Conservation (phyloP, 139 green algal species). For the Chlamydomonas sp. region DNA sequence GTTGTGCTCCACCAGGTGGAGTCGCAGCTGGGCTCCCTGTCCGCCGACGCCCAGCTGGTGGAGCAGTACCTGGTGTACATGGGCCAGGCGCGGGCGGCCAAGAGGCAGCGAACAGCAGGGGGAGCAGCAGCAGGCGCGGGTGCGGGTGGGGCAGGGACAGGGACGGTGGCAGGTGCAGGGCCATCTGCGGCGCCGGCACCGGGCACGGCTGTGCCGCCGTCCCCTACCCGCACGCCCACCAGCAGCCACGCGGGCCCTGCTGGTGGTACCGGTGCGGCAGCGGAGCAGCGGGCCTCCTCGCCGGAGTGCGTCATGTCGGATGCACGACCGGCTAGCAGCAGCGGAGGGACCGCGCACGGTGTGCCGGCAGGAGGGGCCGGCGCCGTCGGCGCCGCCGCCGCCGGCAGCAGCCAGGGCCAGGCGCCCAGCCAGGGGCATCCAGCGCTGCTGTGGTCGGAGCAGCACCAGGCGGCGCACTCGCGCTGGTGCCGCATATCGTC, state of each 20-base stretch:
- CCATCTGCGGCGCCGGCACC: neutral
- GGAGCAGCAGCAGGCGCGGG: neutral
- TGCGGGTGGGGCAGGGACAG: neutral
- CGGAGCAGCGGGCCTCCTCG: too few relatives aligned
- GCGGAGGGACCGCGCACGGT: neutral
- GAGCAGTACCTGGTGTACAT: conserved; percentile 33
- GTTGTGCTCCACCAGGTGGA: neutral
- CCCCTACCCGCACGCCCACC: too few relatives aligned
- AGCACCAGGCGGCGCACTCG: conserved; percentile 28
- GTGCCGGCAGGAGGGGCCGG: too few relatives aligned
- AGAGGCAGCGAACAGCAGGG: neutral
- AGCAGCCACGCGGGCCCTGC: too few relatives aligned
- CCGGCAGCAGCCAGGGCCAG: too few relatives aligned
- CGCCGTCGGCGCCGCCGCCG: too few relatives aligned
- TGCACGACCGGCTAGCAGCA: neutral
- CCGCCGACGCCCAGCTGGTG: conserved; percentile 1
- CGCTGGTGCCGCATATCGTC: conserved; percentile 25
- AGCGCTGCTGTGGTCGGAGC: conserved; percentile 12
- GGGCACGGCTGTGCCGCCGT: too few relatives aligned
- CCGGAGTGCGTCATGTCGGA: too few relatives aligned
- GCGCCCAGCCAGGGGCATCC: neutral
- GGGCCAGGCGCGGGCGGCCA: neutral
- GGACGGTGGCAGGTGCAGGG: too few relatives aligned
- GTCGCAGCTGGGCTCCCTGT: neutral
- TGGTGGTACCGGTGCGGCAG: too few relatives aligned